Percentiles rank a stretch among this genome's conserved stretches.
Evolutionary conservation across 257 asterid genomes (phyloP).

Genomic region (Nicotiana otophora): DNA sequence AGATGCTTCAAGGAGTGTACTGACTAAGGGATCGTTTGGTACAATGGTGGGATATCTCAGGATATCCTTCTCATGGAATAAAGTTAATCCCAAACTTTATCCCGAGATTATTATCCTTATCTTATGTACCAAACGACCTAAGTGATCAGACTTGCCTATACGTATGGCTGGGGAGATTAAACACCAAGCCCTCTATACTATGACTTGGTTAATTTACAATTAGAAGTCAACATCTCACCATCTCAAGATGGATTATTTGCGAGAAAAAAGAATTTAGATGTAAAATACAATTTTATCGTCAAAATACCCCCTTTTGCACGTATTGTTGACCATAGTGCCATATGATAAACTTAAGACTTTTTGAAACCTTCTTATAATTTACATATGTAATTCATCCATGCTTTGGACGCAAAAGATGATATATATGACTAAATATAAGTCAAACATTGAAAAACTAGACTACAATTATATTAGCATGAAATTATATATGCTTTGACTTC

Average conservation of each 20-base stretch:
- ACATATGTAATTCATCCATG: neutral
- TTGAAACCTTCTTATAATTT: neutral
- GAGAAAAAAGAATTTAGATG: neutral
- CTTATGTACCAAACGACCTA: too few species aligned
- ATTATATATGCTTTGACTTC: neutral
- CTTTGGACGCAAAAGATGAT: neutral
- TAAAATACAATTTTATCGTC: neutral
- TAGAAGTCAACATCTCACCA: neutral
- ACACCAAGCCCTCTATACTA: too few species aligned
- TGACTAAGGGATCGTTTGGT: too few species aligned
- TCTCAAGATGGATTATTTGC: neutral
- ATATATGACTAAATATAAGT: neutral
- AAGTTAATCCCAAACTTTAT: too few species aligned
- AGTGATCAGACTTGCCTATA: too few species aligned
- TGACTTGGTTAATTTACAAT: too few species aligned
- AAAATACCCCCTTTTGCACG: neutral
- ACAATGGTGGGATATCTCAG: too few species aligned
- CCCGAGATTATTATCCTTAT: too few species aligned
- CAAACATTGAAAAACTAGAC: neutral
- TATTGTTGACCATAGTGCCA: neutral
- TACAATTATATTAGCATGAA: neutral
- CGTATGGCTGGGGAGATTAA: too few species aligned
- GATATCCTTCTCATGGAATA: too few species aligned
- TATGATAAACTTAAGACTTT: neutral
- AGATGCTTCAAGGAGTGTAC: too few species aligned